A percentile compares a stretch with the other conserved stretches of the same genome.
Evolutionary conservation across 2,329 filamentous ascomycete species (phyloP).

Genomic region (Plectosphaerella cucumerina): DNA sequence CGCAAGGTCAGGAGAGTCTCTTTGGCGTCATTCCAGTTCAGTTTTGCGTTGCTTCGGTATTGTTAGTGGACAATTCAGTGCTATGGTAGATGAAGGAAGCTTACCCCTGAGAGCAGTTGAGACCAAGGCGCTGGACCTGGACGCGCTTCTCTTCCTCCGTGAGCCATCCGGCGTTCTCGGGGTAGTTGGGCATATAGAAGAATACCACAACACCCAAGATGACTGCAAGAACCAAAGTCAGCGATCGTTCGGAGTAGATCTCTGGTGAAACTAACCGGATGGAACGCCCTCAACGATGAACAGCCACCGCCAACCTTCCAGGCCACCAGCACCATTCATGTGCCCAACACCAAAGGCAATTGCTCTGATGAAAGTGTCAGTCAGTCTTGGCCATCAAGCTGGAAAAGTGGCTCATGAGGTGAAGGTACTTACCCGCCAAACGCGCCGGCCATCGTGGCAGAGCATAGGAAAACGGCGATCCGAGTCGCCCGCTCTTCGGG

Average conservation of each 20-base stretch:
- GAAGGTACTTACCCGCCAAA: constrained; percentile 46
- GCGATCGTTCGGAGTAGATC: not conserved
- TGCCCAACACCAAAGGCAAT: constrained; percentile 56
- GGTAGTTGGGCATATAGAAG: constrained; percentile 31
- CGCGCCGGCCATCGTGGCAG: constrained; percentile 64
- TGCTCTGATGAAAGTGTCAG: constrained; percentile 18
- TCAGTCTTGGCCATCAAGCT: no score
- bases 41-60: not conserved
- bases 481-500: constrained; percentile 24
- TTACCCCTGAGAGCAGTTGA: not conserved
- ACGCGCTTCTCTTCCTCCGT: constrained; percentile 15
- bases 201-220: constrained; percentile 56
- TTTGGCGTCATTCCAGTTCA: constrained; percentile 59
- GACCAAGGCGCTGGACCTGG: not conserved
- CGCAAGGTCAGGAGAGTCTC: constrained; percentile 62
- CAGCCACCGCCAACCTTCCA: constrained; percentile 47
- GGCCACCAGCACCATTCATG: constrained; percentile 47
- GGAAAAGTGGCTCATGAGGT: not conserved
- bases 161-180: constrained; percentile 18
- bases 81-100: not conserved
- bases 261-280: not conserved
- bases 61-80: not conserved
- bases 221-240: constrained; percentile 38
- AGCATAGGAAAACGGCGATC: constrained; percentile 65
- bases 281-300: constrained; percentile 24